phyloP scores from a whole-genome alignment of 169 alveolate species.

The Eimeria necatrix region DNA sequence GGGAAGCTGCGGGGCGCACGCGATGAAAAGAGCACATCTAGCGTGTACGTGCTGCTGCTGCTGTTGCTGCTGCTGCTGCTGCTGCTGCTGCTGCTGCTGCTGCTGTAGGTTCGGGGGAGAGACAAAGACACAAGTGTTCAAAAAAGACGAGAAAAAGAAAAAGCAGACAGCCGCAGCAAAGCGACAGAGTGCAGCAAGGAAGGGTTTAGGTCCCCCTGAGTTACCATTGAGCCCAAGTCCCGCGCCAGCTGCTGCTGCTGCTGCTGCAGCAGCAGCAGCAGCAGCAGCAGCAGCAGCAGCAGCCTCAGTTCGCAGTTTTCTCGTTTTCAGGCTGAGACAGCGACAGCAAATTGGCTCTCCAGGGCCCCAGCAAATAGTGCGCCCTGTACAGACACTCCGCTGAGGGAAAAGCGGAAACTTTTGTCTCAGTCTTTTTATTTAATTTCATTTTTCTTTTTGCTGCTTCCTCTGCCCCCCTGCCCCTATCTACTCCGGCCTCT shows the following conservation, averaged over 20 bases:
- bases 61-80: constrained; percentile 5
- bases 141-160: too few species aligned
- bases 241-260: constrained; percentile 26
- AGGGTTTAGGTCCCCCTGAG: too few species aligned
- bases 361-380: constrained; percentile 52
- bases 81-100: constrained; percentile 21
- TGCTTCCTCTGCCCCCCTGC: neutral
- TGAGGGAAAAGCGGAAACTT: neutral
- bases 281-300: neutral
- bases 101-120: neutral
- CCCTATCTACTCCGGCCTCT: neutral
- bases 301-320: neutral
- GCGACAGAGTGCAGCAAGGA: too few species aligned
- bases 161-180: too few species aligned
- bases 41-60: neutral
- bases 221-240: too few species aligned
- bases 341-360: constrained; percentile 7
- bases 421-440: neutral
- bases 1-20: too few species aligned
- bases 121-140: too few species aligned
- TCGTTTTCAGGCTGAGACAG: neutral
- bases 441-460: neutral
- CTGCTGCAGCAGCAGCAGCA: neutral
- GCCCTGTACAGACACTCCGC: constrained; percentile 47
- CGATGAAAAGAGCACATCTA: too few species aligned